These are phyloP conservation scores for Cercospora nicotianae DNA, from an alignment of 2,329 filamentous ascomycete species.

Conservation along the genomic window DNA sequence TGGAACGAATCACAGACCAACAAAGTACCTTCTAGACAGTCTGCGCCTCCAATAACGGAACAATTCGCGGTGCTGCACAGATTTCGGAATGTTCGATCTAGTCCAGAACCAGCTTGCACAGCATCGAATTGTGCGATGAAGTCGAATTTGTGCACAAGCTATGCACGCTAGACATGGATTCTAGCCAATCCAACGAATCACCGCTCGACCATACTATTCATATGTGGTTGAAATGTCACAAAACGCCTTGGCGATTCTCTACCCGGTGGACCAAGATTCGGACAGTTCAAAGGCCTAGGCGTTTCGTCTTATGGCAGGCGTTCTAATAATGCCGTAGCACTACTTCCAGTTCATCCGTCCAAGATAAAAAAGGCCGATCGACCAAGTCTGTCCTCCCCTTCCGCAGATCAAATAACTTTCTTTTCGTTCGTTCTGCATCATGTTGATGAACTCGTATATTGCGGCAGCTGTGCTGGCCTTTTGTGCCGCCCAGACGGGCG, in stretches of 20 bases:
- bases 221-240: background rate
- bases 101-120: background rate
- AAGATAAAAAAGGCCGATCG: background rate
- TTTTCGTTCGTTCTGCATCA: background rate
- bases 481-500: background rate
- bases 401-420: background rate
- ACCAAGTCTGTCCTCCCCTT: background rate
- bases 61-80: background rate
- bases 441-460: slow-evolving; percentile 5
- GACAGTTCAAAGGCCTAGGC: background rate
- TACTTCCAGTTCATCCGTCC: background rate
- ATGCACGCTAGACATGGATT: background rate
- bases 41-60: background rate
- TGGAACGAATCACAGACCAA: background rate
- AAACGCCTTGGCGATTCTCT: background rate
- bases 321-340: background rate
- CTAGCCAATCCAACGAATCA: background rate
- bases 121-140: background rate
- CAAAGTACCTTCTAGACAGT: background rate
- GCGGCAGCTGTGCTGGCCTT: slow-evolving; percentile 2
- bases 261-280: background rate
- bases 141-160: background rate
- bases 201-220: background rate
- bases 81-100: background rate
- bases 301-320: background rate